A percentile compares a stretch with the other conserved stretches of the same genome.
These are phyloP conservation scores for Trypanosoma boissoni DNA, from an alignment of 208 protist species.

Conservation along the genomic window DNA sequence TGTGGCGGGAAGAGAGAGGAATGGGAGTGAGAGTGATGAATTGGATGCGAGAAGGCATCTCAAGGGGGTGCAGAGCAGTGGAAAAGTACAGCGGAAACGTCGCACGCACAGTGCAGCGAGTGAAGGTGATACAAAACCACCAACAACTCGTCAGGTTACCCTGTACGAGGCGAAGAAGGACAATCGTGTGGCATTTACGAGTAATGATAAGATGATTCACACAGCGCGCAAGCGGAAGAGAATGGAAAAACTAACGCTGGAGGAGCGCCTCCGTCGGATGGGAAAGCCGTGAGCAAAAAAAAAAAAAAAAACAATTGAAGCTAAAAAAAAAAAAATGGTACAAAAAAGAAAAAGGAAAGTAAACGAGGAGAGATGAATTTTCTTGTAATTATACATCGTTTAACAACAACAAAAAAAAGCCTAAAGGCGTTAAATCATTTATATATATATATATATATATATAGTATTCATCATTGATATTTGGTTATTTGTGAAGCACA, in stretches of 20 bases:
- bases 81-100: conserved; percentile 31
- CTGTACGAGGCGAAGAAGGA: conserved; percentile 72
- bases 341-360: conserved; percentile 7
- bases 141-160: conserved; percentile 30
- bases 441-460: conserved; percentile 1
- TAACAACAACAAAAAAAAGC: background rate
- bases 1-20: background rate
- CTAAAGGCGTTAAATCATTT: background rate
- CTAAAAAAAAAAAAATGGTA: conserved; percentile 5
- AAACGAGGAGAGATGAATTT: background rate
- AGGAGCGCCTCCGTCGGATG: conserved; percentile 58
- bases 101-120: background rate
- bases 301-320: background rate
- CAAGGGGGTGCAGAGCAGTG: conserved; percentile 74
- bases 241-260: conserved; percentile 67
- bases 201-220: conserved; percentile 74
- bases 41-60: conserved; percentile 57
- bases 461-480: too few species aligned
- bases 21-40: conserved; percentile 25
- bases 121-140: background rate
- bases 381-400: background rate
- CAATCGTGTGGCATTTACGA: conserved; percentile 44
- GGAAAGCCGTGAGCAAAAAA: background rate
- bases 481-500: too few species aligned
- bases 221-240: conserved; percentile 63